Conservation (phyloP, 2,329 filamentous ascomycete genomes). For the Fusarium irregulare region DNA sequence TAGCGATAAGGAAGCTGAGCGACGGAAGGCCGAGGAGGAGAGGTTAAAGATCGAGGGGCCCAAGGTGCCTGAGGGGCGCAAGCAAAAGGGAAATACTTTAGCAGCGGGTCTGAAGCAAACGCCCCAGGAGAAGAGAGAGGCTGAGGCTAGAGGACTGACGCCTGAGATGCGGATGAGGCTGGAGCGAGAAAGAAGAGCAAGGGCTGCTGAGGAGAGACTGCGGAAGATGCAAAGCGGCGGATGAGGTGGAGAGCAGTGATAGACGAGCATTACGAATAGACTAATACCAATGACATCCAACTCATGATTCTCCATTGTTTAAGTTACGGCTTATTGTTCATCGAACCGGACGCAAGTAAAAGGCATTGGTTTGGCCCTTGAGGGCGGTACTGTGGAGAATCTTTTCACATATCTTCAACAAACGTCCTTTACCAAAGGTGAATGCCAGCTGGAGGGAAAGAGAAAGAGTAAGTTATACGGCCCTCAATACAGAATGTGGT, state of each 20-base stretch:
- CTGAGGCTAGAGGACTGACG: constrained; percentile 85
- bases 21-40: constrained; percentile 80
- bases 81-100: constrained; percentile 63
- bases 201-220: constrained; percentile 90
- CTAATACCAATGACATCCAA: background rate
- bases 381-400: background rate
- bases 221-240: constrained; percentile 63
- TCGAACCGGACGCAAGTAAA: background rate
- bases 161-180: constrained; percentile 86
- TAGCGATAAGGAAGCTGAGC: constrained; percentile 74
- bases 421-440: background rate
- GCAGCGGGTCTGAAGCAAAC: constrained; percentile 73
- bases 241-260: constrained; percentile 14
- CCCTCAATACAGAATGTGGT: background rate
- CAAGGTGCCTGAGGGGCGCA: constrained; percentile 62
- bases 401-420: background rate
- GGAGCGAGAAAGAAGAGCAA: constrained; percentile 88
- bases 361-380: background rate
- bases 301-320: background rate
- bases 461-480: background rate
- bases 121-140: constrained; percentile 82
- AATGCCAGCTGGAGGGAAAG: background rate
- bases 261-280: constrained; percentile 4
- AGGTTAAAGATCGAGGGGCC: constrained; percentile 75
- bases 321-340: background rate